phyloP scores from a whole-genome alignment of 441 rosid genomes.

The Mallotus repandus region DNA sequence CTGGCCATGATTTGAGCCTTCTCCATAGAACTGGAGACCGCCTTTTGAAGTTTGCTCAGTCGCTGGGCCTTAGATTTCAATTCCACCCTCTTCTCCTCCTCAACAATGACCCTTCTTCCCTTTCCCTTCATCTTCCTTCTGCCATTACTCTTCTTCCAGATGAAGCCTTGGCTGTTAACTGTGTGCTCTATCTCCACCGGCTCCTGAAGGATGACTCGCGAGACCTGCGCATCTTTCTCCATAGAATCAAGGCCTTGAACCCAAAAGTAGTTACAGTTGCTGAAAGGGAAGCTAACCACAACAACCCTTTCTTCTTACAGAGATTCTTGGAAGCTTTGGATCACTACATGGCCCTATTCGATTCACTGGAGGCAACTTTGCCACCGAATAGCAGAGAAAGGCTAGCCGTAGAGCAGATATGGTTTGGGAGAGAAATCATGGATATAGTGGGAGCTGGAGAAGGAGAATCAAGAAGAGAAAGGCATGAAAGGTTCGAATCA shows the following conservation, averaged over 20 bases:
- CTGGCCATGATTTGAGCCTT: slow-evolving; percentile 54
- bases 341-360: slow-evolving; percentile 69
- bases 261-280: slow-evolving; percentile 76
- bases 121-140: slow-evolving; percentile 41
- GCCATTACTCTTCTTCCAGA: slow-evolving; percentile 53
- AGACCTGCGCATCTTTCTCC: slow-evolving; percentile 56
- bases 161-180: slow-evolving; percentile 75
- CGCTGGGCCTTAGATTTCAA: slow-evolving; percentile 75
- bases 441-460: slow-evolving; percentile 60
- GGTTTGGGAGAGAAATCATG: slow-evolving; percentile 82
- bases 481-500: slow-evolving; percentile 59
- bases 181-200: slow-evolving; percentile 65
- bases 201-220: slow-evolving; percentile 51
- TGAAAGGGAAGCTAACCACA: slow-evolving; percentile 77
- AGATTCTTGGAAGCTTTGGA: slow-evolving; percentile 79
- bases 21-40: slow-evolving; percentile 75
- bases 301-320: slow-evolving; percentile 57
- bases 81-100: slow-evolving; percentile 64
- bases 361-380: slow-evolving; percentile 84
- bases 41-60: slow-evolving; percentile 63
- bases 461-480: slow-evolving; percentile 53
- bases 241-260: slow-evolving; percentile 57
- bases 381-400: slow-evolving; percentile 88
- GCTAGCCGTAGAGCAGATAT: slow-evolving; percentile 66
- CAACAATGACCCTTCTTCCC: slow-evolving; percentile 46